These are phyloP conservation scores for Beta vulgaris DNA, from an alignment of 148 eudicot species.

Conservation along the genomic window DNA sequence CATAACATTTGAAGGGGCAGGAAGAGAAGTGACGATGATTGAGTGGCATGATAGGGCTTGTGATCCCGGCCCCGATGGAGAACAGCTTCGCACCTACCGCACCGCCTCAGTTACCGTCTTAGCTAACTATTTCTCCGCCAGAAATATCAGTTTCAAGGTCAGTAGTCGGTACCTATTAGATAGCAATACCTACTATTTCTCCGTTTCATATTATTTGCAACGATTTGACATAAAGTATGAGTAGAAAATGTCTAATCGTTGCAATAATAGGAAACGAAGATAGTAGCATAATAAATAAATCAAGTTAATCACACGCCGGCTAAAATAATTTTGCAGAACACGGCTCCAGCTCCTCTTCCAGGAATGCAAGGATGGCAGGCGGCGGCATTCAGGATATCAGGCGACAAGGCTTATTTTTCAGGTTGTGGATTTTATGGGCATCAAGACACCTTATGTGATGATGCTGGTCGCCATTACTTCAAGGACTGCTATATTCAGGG, in stretches of 20 bases:
- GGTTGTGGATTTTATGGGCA: constrained; percentile 95
- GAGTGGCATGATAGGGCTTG: constrained; percentile 95
- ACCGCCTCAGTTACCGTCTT: constrained; percentile 85
- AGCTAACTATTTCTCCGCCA: constrained; percentile 73
- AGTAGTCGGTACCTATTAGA: too few relatives aligned
- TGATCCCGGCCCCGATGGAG: constrained; percentile 78
- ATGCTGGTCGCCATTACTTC: constrained; percentile 91
- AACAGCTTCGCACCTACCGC: constrained; percentile 87
- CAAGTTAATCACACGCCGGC: too few relatives aligned
- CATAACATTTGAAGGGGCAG: constrained; percentile 85
- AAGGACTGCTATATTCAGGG: constrained; percentile 95
- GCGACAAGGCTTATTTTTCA: constrained; percentile 80
- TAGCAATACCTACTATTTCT: too few relatives aligned
- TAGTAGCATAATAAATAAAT: too few relatives aligned
- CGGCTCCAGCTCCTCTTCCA: constrained; percentile 89
- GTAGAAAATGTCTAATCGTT: too few relatives aligned
- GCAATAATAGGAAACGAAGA: too few relatives aligned
- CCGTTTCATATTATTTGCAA: too few relatives aligned
- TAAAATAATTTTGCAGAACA: constrained; percentile 67
- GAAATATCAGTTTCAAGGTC: constrained; percentile 93
- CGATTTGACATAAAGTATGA: too few relatives aligned
- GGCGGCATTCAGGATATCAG: constrained; percentile 85
- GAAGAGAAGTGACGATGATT: constrained; percentile 65
- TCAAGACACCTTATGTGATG: constrained; percentile 92
- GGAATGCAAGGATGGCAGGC: constrained; percentile 98